Evolutionary conservation across 2,329 filamentous ascomycete genomes (phyloP).

Genomic region (Chaetomium globosum): DNA sequence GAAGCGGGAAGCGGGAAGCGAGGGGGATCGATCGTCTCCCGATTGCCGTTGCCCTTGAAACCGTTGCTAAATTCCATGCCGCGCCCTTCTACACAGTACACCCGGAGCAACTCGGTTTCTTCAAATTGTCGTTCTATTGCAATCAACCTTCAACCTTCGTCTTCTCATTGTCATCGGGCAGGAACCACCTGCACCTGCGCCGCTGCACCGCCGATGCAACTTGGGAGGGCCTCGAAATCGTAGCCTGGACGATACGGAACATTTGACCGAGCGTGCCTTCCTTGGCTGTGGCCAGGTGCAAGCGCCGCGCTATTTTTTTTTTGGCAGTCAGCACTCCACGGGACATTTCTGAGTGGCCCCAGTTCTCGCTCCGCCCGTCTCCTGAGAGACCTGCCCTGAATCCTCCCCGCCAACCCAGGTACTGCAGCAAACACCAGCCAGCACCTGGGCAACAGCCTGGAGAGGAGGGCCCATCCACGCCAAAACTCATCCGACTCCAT

Average conservation of each 20-base stretch:
- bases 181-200: constrained; percentile 21
- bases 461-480: constrained; percentile 30
- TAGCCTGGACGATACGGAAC: constrained; percentile 11
- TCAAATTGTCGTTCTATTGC: background rate
- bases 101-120: constrained; percentile 1
- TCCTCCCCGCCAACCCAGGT: constrained; percentile 30
- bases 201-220: constrained; percentile 19
- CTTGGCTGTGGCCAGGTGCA: constrained; percentile 21
- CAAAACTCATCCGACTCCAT: background rate
- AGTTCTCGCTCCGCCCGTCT: constrained; percentile 31
- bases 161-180: constrained; percentile 1
- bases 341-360: constrained; percentile 22
- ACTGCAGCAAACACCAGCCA: constrained; percentile 23
- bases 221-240: constrained; percentile 11
- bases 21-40: constrained; percentile 16
- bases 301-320: constrained; percentile 8
- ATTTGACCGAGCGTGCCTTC: constrained; percentile 11
- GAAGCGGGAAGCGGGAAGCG: constrained; percentile 24
- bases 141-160: background rate
- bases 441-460: constrained; percentile 22
- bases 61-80: constrained; percentile 31
- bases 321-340: constrained; percentile 25
- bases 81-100: constrained; percentile 5
- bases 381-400: constrained; percentile 35
- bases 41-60: constrained; percentile 34